Evolutionary conservation across 805 yeast species (phyloP).

Genomic region (Suhomyces kilbournensis): DNA sequence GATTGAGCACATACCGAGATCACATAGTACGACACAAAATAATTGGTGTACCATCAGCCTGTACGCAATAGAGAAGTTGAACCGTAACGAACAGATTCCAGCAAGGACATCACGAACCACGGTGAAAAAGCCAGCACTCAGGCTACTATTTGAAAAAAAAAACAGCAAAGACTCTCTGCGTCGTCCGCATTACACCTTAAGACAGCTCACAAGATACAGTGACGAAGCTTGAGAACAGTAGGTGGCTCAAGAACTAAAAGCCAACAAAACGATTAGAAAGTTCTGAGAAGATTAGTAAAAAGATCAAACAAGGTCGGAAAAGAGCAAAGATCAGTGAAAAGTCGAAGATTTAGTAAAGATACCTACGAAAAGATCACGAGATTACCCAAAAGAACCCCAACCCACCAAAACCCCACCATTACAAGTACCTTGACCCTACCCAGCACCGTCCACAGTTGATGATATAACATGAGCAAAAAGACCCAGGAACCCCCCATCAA

Average conservation of each 20-base stretch:
- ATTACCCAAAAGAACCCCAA: neutral
- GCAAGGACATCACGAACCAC: neutral
- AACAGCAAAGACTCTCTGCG: neutral
- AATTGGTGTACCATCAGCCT: neutral
- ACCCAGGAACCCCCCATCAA: conserved; percentile 32
- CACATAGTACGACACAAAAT: neutral
- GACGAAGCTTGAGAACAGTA: neutral
- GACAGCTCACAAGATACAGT: neutral
- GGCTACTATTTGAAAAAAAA: neutral
- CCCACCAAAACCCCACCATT: neutral
- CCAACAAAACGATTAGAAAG: neutral
- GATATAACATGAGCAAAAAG: conserved; percentile 23
- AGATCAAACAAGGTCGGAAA: neutral
- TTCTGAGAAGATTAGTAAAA: neutral
- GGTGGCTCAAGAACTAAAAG: neutral
- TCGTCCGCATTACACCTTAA: neutral
- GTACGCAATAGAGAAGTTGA: neutral
- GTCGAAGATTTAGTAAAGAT: neutral
- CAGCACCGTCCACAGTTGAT: neutral
- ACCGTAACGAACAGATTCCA: neutral
- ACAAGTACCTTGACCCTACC: neutral
- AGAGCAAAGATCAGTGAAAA: neutral
- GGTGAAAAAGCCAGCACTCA: neutral
- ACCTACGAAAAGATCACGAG: neutral
- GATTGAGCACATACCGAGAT: neutral